A percentile compares a stretch with the other conserved stretches of the same genome.
Conservation (phyloP, 2,329 filamentous ascomycete species). For the Stachybotrys chlorohalonatus region DNA sequence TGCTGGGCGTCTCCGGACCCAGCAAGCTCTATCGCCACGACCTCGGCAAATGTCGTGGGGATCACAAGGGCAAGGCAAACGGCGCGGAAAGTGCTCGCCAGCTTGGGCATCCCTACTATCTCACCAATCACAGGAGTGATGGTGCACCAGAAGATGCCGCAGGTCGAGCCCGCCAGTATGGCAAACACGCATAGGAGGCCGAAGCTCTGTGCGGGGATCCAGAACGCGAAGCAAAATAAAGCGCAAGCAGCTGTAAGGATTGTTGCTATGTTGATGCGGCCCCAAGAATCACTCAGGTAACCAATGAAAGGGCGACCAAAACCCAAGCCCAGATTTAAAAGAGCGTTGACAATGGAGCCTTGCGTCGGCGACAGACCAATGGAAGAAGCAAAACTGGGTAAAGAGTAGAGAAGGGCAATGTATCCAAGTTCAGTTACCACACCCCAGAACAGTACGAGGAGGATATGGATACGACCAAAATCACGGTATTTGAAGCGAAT, state of each 20-base stretch:
- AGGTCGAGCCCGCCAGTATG: conserved; percentile 37
- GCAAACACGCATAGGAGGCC: conserved; percentile 51
- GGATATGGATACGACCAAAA: conserved; percentile 27
- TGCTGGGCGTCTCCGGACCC: conserved; percentile 24
- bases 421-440: conserved; percentile 56
- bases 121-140: conserved; percentile 51
- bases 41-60: conserved; percentile 37
- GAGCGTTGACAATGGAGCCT: conserved; percentile 48
- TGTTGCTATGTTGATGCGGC: conserved; percentile 53
- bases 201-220: conserved; percentile 50
- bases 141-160: conserved; percentile 49
- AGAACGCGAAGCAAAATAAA: conserved; percentile 50
- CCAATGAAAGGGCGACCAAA: conserved; percentile 51
- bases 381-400: conserved; percentile 51
- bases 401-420: conserved; percentile 52
- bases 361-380: conserved; percentile 50
- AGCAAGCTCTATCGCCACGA: conserved; percentile 43
- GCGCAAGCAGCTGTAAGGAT: conserved; percentile 28
- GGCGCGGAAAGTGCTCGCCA: conserved; percentile 47
- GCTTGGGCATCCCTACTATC: conserved; percentile 48
- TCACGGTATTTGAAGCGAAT: conserved; percentile 30
- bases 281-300: conserved; percentile 50
- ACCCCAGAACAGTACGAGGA: conserved; percentile 48
- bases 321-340: conserved; percentile 54
- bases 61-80: conserved; percentile 51